phyloP scores from a whole-genome alignment of 2,329 filamentous ascomycete species.

The Westerdykella aurantiaca region DNA sequence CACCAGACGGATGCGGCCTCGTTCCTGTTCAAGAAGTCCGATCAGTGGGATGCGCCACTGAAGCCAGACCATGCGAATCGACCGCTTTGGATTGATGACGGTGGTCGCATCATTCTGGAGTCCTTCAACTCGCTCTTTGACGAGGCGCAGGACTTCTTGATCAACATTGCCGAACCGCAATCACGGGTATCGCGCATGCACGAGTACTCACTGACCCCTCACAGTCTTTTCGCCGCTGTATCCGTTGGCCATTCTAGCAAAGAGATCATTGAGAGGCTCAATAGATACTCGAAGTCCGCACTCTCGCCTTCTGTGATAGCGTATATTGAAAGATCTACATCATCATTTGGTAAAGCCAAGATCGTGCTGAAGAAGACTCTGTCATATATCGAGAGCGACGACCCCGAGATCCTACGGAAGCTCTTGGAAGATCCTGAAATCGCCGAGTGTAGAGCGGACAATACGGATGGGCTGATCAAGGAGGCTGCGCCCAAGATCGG shows the following conservation, averaged over 20 bases:
- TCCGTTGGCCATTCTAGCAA: slow-evolving; percentile 85
- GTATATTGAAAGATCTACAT: slow-evolving; percentile 77
- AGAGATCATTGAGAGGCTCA: slow-evolving; percentile 85
- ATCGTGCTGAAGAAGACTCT: slow-evolving; percentile 90
- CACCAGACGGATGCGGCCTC: slow-evolving; percentile 48
- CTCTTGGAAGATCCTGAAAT: slow-evolving; percentile 83
- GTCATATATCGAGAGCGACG: slow-evolving; percentile 88
- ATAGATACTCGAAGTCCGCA: slow-evolving; percentile 82
- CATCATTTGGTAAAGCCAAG: slow-evolving; percentile 92
- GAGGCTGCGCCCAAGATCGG: slow-evolving; percentile 80
- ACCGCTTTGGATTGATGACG: slow-evolving; percentile 88
- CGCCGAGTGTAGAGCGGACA: slow-evolving; percentile 69
- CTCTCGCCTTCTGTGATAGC: slow-evolving; percentile 72
- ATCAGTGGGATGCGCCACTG: slow-evolving; percentile 76
- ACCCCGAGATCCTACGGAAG: slow-evolving; percentile 77
- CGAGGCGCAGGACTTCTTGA: slow-evolving; percentile 88
- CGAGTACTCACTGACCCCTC: slow-evolving; percentile 85
- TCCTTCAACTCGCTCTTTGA: slow-evolving; percentile 85
- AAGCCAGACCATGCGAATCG: slow-evolving; percentile 87
- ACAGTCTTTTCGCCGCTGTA: slow-evolving; percentile 91
- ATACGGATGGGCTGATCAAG: slow-evolving; percentile 66
- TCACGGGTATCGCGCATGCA: slow-evolving; percentile 87
- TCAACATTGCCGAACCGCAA: slow-evolving; percentile 88
- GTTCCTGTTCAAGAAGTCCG: slow-evolving; percentile 54
- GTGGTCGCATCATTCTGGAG: slow-evolving; percentile 83